phyloP scores from a whole-genome alignment of 768 basidiomycete genomes.

The Gyrodon lividus region DNA sequence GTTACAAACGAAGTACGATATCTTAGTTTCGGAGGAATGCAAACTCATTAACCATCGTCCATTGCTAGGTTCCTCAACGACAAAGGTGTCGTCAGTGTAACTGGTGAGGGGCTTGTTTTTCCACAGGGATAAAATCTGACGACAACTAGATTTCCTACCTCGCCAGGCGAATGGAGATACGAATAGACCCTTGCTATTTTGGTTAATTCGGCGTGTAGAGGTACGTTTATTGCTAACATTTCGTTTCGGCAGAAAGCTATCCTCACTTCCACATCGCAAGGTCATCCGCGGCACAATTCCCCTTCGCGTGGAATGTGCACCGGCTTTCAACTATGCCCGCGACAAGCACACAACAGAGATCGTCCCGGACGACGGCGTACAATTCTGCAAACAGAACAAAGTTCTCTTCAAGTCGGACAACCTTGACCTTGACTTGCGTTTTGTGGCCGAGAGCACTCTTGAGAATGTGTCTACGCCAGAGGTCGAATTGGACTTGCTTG shows the following conservation, averaged over 20 bases:
- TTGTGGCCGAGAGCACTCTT: constrained; percentile 56
- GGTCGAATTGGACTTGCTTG: constrained; percentile 58
- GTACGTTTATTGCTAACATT: constrained; percentile 26
- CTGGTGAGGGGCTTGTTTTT: constrained; percentile 44
- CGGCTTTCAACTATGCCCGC: constrained; percentile 94
- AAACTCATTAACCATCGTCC: neutral
- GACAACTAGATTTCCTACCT: constrained; percentile 69
- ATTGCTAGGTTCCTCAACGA: constrained; percentile 73
- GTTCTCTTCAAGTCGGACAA: constrained; percentile 59
- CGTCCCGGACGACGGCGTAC: constrained; percentile 47
- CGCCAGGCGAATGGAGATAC: constrained; percentile 45
- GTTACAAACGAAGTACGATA: constrained; percentile 69
- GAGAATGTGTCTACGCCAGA: constrained; percentile 51
- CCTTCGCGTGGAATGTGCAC: constrained; percentile 85
- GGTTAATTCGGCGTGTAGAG: constrained; percentile 84
- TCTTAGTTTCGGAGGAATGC: neutral
- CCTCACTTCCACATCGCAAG: constrained; percentile 26
- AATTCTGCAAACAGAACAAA: constrained; percentile 46
- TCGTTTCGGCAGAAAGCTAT: neutral
- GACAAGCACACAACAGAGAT: constrained; percentile 65
- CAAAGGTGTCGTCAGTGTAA: constrained; percentile 80
- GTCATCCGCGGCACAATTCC: constrained; percentile 83
- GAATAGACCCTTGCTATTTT: constrained; percentile 69
- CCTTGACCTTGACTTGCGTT: constrained; percentile 74
- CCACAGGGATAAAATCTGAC: constrained; percentile 4